Conservation (phyloP, 2,329 filamentous ascomycete genomes). For the Fusarium pseudoanthophilum region DNA sequence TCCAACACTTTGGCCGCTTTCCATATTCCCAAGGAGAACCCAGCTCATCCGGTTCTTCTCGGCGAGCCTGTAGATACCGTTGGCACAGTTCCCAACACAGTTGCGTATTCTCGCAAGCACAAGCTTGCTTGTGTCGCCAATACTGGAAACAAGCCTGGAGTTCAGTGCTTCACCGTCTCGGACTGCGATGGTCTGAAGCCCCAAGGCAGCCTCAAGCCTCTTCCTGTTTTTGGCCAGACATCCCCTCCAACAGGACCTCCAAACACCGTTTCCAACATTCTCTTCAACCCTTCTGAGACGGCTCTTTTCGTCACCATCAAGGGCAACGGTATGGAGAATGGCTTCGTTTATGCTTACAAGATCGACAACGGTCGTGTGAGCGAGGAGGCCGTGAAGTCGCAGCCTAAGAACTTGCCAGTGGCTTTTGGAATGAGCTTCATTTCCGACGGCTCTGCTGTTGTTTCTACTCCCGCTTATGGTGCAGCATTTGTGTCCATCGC, state of each 20-base stretch:
- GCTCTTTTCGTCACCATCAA: constrained; percentile 9
- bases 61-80: neutral
- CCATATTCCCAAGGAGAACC: neutral
- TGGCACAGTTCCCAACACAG: constrained; percentile 3
- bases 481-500: constrained; percentile 7
- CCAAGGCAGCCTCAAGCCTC: neutral
- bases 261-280: constrained; percentile 3
- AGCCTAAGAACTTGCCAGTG: constrained; percentile 1
- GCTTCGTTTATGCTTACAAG: constrained; percentile 4
- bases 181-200: neutral
- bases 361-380: neutral
- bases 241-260: neutral
- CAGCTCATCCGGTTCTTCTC: neutral
- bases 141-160: constrained; percentile 5
- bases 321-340: neutral
- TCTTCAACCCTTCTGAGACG: constrained; percentile 10
- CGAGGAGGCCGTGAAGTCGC: neutral
- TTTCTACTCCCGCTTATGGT: constrained; percentile 8
- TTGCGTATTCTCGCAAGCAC: constrained; percentile 7
- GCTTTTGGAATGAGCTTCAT: constrained; percentile 3
- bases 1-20: constrained; percentile 8
- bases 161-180: constrained; percentile 6
- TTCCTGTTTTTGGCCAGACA: neutral
- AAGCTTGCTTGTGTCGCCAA: constrained; percentile 8
- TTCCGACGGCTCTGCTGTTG: neutral